Evolutionary conservation across 345 rosid species (phyloP).

Genomic region (Populus nigra): DNA sequence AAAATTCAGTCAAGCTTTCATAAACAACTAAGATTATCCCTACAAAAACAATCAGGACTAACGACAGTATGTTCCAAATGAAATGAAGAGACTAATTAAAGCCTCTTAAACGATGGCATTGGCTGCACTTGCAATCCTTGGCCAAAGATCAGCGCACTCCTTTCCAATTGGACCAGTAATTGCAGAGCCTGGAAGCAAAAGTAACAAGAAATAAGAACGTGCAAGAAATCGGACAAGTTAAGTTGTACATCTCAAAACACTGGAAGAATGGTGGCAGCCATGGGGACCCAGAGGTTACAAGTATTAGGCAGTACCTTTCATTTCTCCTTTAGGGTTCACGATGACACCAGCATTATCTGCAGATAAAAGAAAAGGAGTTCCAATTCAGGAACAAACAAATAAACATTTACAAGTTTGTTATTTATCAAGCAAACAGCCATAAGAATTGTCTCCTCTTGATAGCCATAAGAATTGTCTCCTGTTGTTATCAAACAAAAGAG

Average conservation of each 20-base stretch:
- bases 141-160: slow-evolving; percentile 96
- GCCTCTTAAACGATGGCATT: slow-evolving; percentile 25
- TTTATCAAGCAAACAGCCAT: neutral
- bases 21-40: neutral
- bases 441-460: too few species aligned
- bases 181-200: slow-evolving; percentile 58
- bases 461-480: neutral
- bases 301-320: slow-evolving; percentile 59
- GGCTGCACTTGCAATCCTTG: slow-evolving; percentile 94
- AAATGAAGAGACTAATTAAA: too few species aligned
- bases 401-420: neutral
- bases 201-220: neutral
- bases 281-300: too few species aligned
- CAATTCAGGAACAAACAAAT: neutral
- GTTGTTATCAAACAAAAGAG: neutral
- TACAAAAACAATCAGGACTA: neutral
- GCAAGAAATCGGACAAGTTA: neutral
- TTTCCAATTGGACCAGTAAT: slow-evolving; percentile 91
- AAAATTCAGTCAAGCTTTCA: neutral
- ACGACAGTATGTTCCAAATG: neutral
- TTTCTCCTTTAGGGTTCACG: slow-evolving; percentile 90
- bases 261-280: neutral
- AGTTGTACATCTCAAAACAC: neutral
- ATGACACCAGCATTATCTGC: slow-evolving; percentile 96
- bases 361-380: neutral